These are phyloP conservation scores for Persicaria maculosa DNA, from an alignment of 148 eudicot genomes.

Conservation along the genomic window DNA sequence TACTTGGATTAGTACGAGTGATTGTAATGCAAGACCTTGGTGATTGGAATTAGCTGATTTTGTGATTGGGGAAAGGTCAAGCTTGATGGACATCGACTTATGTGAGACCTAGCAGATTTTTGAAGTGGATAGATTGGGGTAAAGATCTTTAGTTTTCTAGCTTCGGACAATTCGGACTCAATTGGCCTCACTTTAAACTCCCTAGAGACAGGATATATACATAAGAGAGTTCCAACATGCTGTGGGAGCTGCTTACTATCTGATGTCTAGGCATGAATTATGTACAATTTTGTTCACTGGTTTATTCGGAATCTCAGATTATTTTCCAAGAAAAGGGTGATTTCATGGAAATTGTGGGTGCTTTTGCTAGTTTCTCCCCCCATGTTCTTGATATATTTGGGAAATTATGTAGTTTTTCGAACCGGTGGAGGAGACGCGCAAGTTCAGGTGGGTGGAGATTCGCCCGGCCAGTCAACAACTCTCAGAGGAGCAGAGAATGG, in stretches of 20 bases:
- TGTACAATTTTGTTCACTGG: background rate
- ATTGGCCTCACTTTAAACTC: background rate
- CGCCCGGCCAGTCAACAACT: slow-evolving; percentile 22
- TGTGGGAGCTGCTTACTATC: background rate
- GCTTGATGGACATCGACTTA: background rate
- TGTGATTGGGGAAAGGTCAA: background rate
- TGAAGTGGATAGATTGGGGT: too few relatives aligned
- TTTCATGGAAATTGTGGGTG: background rate
- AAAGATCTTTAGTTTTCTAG: background rate
- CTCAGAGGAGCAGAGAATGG: slow-evolving; percentile 46
- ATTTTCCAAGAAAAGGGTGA: background rate
- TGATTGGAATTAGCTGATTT: background rate
- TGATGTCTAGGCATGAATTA: background rate
- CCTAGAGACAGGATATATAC: background rate
- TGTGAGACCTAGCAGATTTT: too few relatives aligned
- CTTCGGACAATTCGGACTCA: background rate
- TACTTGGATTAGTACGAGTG: background rate
- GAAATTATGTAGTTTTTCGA: slow-evolving; percentile 7
- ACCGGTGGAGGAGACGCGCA: slow-evolving; percentile 21
- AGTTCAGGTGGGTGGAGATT: slow-evolving; percentile 46
- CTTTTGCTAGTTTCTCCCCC: background rate
- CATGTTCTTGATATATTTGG: slow-evolving; percentile 7
- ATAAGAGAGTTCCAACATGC: background rate
- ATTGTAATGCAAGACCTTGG: background rate
- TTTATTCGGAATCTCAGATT: background rate